Conservation (phyloP, 2,329 filamentous ascomycete genomes). For the Ceratocystis papillata region DNA sequence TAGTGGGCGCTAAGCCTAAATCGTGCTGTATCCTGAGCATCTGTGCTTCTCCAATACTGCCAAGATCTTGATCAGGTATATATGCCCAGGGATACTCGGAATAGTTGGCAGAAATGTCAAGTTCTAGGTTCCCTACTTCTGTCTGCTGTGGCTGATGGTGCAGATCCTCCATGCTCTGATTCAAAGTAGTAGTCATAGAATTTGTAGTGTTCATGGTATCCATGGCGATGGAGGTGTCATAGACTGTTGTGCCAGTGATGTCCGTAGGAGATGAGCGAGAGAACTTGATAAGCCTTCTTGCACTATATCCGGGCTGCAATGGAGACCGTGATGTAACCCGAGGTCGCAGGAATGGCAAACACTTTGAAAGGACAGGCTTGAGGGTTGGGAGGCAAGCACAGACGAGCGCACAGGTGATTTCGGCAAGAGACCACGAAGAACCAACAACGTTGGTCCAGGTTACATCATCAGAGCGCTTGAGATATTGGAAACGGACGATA, state of each 20-base stretch:
- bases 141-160: background rate
- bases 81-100: constrained; percentile 16
- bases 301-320: background rate
- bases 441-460: constrained; percentile 28
- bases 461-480: constrained; percentile 25
- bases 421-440: constrained; percentile 27
- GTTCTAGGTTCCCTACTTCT: background rate
- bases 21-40: constrained; percentile 19
- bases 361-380: constrained; percentile 27
- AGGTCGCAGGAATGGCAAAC: constrained; percentile 26
- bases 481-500: constrained; percentile 26
- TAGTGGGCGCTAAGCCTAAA: constrained; percentile 14
- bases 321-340: background rate
- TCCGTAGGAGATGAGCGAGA: background rate
- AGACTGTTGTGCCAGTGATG: constrained; percentile 1
- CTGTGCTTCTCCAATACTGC: background rate
- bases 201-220: background rate
- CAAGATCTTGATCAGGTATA: constrained; percentile 4
- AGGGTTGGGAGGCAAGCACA: constrained; percentile 28
- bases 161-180: background rate
- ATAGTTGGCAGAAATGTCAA: background rate
- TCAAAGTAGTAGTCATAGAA: background rate
- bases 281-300: background rate
- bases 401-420: constrained; percentile 26
- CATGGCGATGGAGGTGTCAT: background rate